Evolutionary conservation across 2,329 filamentous ascomycete genomes (phyloP).

Genomic region (Hypoxylon sp.): DNA sequence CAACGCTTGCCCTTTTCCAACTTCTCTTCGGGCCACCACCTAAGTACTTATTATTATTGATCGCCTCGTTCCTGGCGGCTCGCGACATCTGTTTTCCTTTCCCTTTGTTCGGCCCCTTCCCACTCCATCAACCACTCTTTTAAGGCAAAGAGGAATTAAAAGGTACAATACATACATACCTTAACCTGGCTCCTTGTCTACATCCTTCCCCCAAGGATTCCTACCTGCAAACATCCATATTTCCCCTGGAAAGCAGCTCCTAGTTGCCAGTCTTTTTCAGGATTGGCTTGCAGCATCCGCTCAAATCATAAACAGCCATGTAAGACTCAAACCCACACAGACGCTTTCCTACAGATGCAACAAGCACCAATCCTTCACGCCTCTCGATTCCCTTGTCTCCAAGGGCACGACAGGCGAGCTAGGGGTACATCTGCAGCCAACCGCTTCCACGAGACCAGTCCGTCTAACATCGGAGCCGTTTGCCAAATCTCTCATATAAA

Average conservation of each 20-base stretch:
- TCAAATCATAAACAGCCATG: constrained; percentile 44
- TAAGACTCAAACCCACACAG: constrained; percentile 41
- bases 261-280: constrained; percentile 43
- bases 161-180: constrained; percentile 23
- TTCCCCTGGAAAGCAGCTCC: constrained; percentile 41
- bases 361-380: constrained; percentile 41
- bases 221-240: constrained; percentile 50
- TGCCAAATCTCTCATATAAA: constrained; percentile 42
- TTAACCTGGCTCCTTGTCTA: constrained; percentile 39
- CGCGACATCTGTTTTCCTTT: constrained; percentile 41
- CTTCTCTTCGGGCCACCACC: constrained; percentile 33
- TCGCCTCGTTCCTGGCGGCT: constrained; percentile 38
- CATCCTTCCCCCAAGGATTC: constrained; percentile 46
- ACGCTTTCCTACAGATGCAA: constrained; percentile 45
- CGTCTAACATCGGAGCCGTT: constrained; percentile 44
- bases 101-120: constrained; percentile 47
- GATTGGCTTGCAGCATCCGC: constrained; percentile 44
- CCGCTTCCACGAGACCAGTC: constrained; percentile 46
- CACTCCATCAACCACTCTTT: constrained; percentile 35
- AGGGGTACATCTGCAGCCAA: constrained; percentile 42
- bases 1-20: constrained; percentile 37
- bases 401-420: constrained; percentile 44
- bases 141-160: constrained; percentile 28
- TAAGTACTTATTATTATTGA: constrained; percentile 35
- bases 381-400: constrained; percentile 44